Evolutionary conservation across 805 yeast species (phyloP).

Genomic region (Suhomyces sp.): DNA sequence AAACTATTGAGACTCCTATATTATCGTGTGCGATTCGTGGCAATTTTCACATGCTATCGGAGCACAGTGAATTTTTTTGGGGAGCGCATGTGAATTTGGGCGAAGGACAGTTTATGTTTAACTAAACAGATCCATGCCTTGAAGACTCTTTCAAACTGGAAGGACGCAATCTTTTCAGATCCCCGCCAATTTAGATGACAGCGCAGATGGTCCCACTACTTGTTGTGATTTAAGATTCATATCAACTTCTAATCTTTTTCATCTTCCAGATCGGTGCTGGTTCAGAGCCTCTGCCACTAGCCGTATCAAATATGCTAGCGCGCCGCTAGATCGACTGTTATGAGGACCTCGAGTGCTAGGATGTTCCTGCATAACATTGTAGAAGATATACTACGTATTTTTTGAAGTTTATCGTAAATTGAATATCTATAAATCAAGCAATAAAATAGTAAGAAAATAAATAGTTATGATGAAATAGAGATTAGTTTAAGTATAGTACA

Average conservation of each 20-base stretch:
- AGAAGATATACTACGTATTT: neutral
- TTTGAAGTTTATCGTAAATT: neutral
- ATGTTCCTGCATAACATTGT: neutral
- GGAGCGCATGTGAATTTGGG: neutral
- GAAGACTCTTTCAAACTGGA: neutral
- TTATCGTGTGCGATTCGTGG: neutral
- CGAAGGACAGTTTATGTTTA: neutral
- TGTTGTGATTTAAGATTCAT: neutral
- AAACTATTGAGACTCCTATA: neutral
- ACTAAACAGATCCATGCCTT: neutral
- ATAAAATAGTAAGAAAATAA: slow-evolving; percentile 1
- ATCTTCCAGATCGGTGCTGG: neutral
- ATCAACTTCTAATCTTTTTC: neutral
- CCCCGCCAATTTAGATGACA: neutral
- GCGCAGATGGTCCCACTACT: neutral
- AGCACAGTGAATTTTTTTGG: neutral
- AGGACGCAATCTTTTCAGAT: neutral
- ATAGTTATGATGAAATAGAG: neutral
- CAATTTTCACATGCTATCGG: slow-evolving; percentile 1
- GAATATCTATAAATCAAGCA: slow-evolving; percentile 2
- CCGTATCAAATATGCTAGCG: neutral
- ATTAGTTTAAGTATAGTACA: neutral
- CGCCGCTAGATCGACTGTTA: neutral
- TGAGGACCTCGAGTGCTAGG: neutral
- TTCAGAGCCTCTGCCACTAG: neutral